phyloP scores from a whole-genome alignment of 257 asterid genomes.

The Oldenlandia corymbosa region DNA sequence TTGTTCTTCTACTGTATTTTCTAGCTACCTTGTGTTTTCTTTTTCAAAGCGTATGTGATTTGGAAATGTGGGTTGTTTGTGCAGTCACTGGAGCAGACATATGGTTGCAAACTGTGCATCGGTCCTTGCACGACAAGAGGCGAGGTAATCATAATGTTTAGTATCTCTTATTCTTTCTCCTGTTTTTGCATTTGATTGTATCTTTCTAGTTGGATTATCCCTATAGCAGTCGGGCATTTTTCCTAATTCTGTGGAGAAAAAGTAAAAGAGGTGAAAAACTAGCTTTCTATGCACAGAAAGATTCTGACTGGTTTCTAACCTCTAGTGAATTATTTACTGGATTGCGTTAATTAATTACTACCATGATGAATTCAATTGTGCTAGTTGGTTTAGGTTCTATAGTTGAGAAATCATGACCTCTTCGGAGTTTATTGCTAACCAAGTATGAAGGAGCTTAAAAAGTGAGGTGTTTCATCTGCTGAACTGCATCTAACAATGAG shows the following conservation, averaged over 20 bases:
- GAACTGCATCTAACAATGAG: no score
- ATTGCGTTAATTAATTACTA: neutral
- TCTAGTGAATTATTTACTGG: neutral
- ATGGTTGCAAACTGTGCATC: slow-evolving; percentile 82
- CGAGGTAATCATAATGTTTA: slow-evolving; percentile 45
- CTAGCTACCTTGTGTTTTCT: neutral
- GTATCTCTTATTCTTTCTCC: neutral
- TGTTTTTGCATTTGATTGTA: neutral
- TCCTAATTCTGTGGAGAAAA: neutral
- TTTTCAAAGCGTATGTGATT: neutral
- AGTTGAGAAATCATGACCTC: no score
- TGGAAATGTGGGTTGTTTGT: neutral
- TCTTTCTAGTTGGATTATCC: no score
- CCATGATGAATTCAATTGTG: no score
- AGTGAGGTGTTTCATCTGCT: no score
- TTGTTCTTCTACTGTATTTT: neutral
- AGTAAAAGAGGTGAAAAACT: neutral
- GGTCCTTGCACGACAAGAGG: slow-evolving; percentile 96
- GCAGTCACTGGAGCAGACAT: slow-evolving; percentile 84
- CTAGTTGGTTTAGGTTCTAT: no score
- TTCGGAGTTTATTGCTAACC: no score
- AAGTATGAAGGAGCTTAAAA: no score
- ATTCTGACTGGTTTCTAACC: neutral
- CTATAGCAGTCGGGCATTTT: neutral
- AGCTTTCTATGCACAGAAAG: neutral